Base-by-base conservation (phyloP, 805 yeast genomes). In the Sugiyamaella chiloensis region DNA sequence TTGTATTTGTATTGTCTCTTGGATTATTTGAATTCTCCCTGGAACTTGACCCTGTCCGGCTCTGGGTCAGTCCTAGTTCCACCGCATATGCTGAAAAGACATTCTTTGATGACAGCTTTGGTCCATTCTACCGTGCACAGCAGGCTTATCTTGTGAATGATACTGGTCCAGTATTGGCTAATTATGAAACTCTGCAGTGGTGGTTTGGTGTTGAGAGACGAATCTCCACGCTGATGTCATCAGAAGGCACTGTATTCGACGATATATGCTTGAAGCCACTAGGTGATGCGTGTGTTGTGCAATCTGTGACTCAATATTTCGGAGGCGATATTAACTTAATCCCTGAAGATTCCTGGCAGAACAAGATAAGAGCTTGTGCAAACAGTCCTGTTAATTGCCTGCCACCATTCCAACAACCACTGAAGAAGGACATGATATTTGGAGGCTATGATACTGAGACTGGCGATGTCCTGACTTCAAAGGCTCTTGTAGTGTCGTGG, bases 401-500 rank as follows among this genome's bases (percentile, higher is more conserved):
- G 32, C 98, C 99, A 0, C 67, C 82, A 0, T 91, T 90, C 66
- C 96, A 87, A 60, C 97, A 89, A 62, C 98, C 98, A 0, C 70
- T 91, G 52, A 84, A 81, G 56, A 78, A 80, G 23, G 79, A 82
- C 45, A 56, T 88, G 16, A 62, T 91, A 3, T 87, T 91, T 64
- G 90, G 91, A 14, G 81, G 80, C 0, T 63, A 61, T 44, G 45
- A 47, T 4, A n/a, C n/a, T n/a, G 44, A 49, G 17, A 44, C 49
- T 3, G 44, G 37, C 11, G 73, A 78, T 56, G 75, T 83, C 1
- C 62, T 85, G 20, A 64, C 77, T 0, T 73, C 96, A 0, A 69
- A 73, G 30, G 95, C 98, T 0, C 75, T 91, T 41, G 85, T 87
- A 1, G 76, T 86, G 0, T 88, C 97, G 0, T 67, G 88, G 34